A percentile compares a stretch with the other conserved stretches of the same genome.
Conservation (phyloP, 2,329 filamentous ascomycete genomes). For the Diaporthe citrichinensis region DNA sequence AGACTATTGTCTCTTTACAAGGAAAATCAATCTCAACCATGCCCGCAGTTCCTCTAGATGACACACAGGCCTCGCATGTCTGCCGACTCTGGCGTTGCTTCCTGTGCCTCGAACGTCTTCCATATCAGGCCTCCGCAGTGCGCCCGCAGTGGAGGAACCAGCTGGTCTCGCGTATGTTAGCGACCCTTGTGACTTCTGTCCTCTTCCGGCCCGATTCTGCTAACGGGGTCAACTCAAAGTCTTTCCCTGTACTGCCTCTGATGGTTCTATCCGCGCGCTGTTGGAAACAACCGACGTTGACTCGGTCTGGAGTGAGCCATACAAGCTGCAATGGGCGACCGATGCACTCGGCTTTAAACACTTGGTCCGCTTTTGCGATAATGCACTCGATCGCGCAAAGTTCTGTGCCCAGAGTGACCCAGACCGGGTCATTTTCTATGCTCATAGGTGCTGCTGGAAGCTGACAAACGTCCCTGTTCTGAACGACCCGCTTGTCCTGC, state of each 20-base stretch:
- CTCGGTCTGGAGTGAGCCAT: background rate
- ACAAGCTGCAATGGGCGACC: background rate
- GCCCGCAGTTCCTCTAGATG: background rate
- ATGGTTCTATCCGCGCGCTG: conserved; percentile 13
- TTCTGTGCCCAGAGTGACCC: conserved; percentile 9
- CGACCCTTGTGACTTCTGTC: background rate
- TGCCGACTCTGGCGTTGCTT: conserved; percentile 26
- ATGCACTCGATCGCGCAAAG: background rate
- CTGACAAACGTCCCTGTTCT: conserved; percentile 3
- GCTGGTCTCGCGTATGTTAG: background rate
- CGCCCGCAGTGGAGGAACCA: conserved; percentile 4
- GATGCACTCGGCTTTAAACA: background rate
- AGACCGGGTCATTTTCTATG: conserved; percentile 10
- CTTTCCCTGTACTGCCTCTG: conserved; percentile 4
- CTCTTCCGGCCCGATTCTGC: background rate
- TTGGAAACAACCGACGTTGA: conserved; percentile 7
- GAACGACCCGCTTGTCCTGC: background rate
- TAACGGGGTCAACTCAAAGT: background rate
- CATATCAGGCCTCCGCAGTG: background rate
- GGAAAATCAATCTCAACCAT: background rate
- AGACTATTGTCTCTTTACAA: background rate
- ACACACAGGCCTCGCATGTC: background rate
- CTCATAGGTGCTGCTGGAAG: conserved; percentile 30
- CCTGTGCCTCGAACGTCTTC: conserved; percentile 21
- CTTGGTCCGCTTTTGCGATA: conserved; percentile 2